These are phyloP conservation scores for Mortierella claussenii DNA, from an alignment of 192 early-diverging fungal genomes.

Conservation along the genomic window DNA sequence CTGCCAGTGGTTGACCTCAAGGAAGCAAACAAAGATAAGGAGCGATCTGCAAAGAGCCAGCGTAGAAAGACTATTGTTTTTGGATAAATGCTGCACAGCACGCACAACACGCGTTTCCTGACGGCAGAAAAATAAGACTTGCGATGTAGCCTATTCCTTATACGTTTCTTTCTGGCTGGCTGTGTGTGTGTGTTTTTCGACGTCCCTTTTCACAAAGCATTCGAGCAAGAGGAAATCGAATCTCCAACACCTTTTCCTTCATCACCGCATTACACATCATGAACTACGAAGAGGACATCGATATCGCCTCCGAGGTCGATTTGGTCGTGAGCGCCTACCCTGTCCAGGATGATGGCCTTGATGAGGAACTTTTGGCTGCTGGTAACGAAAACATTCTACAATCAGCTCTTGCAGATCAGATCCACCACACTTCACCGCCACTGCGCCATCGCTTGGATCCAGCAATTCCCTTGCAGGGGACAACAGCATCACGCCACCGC, in stretches of 20 bases:
- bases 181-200: neutral
- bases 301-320: slow-evolving; percentile 52
- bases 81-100: neutral
- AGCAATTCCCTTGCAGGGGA: neutral
- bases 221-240: neutral
- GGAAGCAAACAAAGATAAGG: neutral
- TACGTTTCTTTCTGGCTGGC: neutral
- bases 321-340: slow-evolving; percentile 53
- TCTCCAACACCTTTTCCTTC: slow-evolving; percentile 18
- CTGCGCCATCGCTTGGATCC: neutral
- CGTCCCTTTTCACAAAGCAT: neutral
- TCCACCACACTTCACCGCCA: neutral
- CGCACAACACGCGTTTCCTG: neutral
- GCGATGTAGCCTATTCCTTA: neutral
- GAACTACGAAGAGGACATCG: slow-evolving; percentile 54
- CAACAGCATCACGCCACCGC: neutral
- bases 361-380: slow-evolving; percentile 53
- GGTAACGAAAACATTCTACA: slow-evolving; percentile 33
- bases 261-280: slow-evolving; percentile 31
- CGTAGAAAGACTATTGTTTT: slow-evolving; percentile 37
- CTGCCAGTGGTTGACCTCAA: neutral
- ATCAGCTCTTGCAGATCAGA: no score
- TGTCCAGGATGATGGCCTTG: slow-evolving; percentile 52
- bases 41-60: slow-evolving; percentile 16
- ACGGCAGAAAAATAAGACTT: neutral